A percentile compares a stretch with the other conserved stretches of the same genome.
phyloP scores from a whole-genome alignment of 495 filamentous ascomycete genomes.

The Jackrogersella multiformis region DNA sequence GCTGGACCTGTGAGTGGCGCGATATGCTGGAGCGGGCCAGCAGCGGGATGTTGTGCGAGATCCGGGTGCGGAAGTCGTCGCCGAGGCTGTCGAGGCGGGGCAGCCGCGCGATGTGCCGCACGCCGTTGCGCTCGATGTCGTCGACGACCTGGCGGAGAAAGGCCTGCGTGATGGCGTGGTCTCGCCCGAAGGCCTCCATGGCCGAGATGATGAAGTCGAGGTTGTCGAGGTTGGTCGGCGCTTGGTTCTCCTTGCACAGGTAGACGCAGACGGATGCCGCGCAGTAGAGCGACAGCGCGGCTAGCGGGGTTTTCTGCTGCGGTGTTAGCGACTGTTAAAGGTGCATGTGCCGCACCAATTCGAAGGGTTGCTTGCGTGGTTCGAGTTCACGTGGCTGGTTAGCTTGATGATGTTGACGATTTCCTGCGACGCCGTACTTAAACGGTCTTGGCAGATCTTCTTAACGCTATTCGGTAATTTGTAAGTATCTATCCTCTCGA shows the following conservation, averaged over 20 bases:
- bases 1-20: constrained; percentile 42
- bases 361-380: constrained; percentile 36
- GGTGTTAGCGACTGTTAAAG: constrained; percentile 1
- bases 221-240: constrained; percentile 44
- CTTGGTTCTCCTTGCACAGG: constrained; percentile 39
- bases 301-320: constrained; percentile 50
- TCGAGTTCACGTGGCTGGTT: constrained; percentile 42
- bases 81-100: constrained; percentile 21
- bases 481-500: constrained; percentile 52
- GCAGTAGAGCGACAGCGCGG: constrained; percentile 54
- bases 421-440: constrained; percentile 52
- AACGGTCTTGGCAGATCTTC: constrained; percentile 46
- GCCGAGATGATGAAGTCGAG: constrained; percentile 53
- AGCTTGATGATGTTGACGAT: constrained; percentile 56
- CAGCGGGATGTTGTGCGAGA: constrained; percentile 51
- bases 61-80: constrained; percentile 10
- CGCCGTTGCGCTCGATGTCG: constrained; percentile 51
- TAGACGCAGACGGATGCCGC: constrained; percentile 53
- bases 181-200: constrained; percentile 51
- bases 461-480: constrained; percentile 46
- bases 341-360: background rate
- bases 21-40: constrained; percentile 48
- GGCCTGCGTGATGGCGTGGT: constrained; percentile 50
- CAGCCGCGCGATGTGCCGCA: constrained; percentile 37
- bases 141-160: constrained; percentile 53